These are phyloP conservation scores for Tritrichomonas foetus DNA, from an alignment of 208 protist species.

Conservation along the genomic window DNA sequence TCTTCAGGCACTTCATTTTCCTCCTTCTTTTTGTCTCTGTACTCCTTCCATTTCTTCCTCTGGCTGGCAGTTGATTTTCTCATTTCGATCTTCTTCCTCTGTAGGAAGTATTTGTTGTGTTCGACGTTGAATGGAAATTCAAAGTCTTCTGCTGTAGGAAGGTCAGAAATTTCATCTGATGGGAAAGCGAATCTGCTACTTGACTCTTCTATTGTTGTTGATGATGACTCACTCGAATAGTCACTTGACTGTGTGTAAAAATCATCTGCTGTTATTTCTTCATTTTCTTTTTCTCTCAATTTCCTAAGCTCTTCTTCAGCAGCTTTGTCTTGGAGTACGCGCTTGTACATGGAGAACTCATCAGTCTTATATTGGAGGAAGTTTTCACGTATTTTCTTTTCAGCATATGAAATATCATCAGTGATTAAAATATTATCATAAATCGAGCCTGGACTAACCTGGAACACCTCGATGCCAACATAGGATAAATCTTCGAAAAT, in stretches of 20 bases:
- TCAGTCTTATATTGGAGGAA: neutral
- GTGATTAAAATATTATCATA: conserved; percentile 61
- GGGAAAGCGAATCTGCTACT: neutral
- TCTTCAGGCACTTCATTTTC: neutral
- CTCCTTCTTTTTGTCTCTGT: neutral
- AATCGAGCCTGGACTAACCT: conserved; percentile 57
- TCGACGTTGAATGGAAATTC: neutral
- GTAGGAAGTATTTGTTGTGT: neutral
- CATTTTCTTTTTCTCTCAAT: neutral
- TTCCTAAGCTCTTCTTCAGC: conserved; percentile 1
- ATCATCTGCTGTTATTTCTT: neutral
- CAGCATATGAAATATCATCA: conserved; percentile 47
- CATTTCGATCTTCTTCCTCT: neutral
- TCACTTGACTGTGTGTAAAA: neutral
- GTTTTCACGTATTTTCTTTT: neutral
- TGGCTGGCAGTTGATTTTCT: neutral
- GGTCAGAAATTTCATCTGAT: neutral
- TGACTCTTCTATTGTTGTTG: neutral
- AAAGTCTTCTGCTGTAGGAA: neutral
- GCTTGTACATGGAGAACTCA: neutral
- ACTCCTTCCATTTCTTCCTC: neutral
- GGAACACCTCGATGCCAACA: conserved; percentile 57
- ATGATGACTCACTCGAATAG: neutral
- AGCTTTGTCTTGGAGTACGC: neutral
- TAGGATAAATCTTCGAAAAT: conserved; percentile 3